These are phyloP conservation scores for Xylariaceae sp. DNA, from an alignment of 2,329 filamentous ascomycete genomes.

Conservation along the genomic window DNA sequence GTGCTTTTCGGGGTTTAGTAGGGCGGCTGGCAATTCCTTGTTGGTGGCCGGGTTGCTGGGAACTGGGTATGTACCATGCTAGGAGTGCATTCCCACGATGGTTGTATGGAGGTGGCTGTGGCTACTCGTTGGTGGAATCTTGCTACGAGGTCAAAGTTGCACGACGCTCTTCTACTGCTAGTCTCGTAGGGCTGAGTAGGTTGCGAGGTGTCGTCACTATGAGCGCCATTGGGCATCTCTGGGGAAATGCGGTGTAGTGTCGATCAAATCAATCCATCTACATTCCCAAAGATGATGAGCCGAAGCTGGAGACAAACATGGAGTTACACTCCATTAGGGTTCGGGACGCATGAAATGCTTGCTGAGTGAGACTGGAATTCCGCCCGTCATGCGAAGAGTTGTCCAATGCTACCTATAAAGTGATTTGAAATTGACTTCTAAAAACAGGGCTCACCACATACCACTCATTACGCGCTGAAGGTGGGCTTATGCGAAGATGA, in stretches of 20 bases:
- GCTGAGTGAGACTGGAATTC: neutral
- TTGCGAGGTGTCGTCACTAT: neutral
- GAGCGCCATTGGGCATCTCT: neutral
- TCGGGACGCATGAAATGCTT: neutral
- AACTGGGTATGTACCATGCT: neutral
- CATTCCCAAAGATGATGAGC: neutral
- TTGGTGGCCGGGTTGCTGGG: too few relatives aligned
- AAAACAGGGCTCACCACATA: too few relatives aligned
- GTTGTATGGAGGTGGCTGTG: conserved; percentile 20
- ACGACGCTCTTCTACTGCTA: conserved; percentile 3
- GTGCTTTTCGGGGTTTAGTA: neutral
- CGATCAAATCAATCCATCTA: neutral
- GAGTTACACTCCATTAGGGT: neutral
- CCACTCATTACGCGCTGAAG: too few relatives aligned
- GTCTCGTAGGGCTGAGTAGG: neutral
- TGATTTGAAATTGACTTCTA: too few relatives aligned
- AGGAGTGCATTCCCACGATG: conserved; percentile 9
- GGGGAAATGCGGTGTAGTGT: neutral
- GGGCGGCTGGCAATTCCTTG: neutral
- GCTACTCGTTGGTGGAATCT: neutral
- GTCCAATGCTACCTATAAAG: too few relatives aligned
- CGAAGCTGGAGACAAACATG: neutral
- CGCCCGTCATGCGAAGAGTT: too few relatives aligned
- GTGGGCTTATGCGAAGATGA: too few relatives aligned
- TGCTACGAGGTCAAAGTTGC: conserved; percentile 1